Percentiles rank a stretch among this genome's conserved stretches.
These are phyloP conservation scores for Brassica balearica DNA, from an alignment of 441 rosid species.

Conservation along the genomic window DNA sequence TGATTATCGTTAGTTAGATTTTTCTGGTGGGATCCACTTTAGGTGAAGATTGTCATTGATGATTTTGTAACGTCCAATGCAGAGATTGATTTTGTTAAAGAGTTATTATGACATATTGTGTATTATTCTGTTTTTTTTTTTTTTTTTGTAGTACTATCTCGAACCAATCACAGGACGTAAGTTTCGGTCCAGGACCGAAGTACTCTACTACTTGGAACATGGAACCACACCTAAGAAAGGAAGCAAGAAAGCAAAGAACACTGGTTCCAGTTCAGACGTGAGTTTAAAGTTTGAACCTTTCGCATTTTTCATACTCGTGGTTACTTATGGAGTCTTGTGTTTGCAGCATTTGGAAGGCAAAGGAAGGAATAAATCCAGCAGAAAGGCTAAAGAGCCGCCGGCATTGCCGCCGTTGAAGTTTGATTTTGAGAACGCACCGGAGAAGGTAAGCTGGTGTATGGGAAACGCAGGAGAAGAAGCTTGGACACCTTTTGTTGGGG, in stretches of 20 bases:
- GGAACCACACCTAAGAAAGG: slow-evolving; percentile 51
- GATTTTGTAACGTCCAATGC: neutral
- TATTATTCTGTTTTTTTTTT: neutral
- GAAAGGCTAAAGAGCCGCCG: slow-evolving; percentile 24
- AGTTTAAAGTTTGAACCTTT: slow-evolving; percentile 34
- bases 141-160: slow-evolving; percentile 67
- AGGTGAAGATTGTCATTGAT: neutral
- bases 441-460: slow-evolving; percentile 65
- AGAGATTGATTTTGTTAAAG: neutral
- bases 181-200: slow-evolving; percentile 85
- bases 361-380: slow-evolving; percentile 16
- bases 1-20: neutral
- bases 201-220: slow-evolving; percentile 65
- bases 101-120: neutral
- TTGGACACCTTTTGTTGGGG: slow-evolving; percentile 64
- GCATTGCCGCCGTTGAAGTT: slow-evolving; percentile 43
- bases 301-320: neutral
- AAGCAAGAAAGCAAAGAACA: slow-evolving; percentile 49
- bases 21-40: neutral
- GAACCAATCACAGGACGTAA: slow-evolving; percentile 62
- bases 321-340: neutral
- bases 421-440: slow-evolving; percentile 65
- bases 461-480: slow-evolving; percentile 42
- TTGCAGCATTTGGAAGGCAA: slow-evolving; percentile 25
- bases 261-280: slow-evolving; percentile 51